A percentile compares a stretch with the other conserved stretches of the same genome.
phyloP scores from a whole-genome alignment of 2,329 filamentous ascomycete species.

The Sarocladiaceae sp. region DNA sequence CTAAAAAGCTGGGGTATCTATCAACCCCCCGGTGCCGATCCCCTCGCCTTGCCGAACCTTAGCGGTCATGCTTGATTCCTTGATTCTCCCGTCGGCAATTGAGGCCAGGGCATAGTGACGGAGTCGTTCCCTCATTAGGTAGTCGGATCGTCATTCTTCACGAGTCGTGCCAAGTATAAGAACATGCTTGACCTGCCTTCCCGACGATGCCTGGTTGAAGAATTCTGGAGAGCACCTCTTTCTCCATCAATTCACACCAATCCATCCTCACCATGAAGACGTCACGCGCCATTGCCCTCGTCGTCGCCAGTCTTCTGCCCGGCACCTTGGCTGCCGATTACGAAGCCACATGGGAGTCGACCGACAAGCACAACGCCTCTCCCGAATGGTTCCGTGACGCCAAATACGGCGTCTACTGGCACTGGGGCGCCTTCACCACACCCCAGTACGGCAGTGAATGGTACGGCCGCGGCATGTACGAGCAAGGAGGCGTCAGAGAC shows the following conservation, averaged over 20 bases:
- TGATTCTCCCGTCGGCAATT: background rate
- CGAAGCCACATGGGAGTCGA: slow-evolving; percentile 12
- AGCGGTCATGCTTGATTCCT: background rate
- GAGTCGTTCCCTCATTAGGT: background rate
- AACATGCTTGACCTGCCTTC: background rate
- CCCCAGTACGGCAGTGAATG: slow-evolving; percentile 12
- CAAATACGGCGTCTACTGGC: slow-evolving; percentile 15
- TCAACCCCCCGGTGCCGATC: background rate
- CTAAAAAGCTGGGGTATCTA: slow-evolving; percentile 6
- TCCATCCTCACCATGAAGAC: slow-evolving; percentile 1
- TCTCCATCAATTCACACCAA: background rate
- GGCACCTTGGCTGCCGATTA: background rate
- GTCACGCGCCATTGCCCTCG: background rate
- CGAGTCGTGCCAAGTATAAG: background rate
- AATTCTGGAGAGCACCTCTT: background rate
- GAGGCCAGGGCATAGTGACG: background rate
- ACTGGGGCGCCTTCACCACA: slow-evolving; percentile 15
- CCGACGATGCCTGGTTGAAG: background rate
- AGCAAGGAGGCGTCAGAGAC: background rate
- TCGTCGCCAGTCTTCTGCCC: background rate
- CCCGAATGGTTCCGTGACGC: slow-evolving; percentile 14
- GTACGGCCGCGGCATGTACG: slow-evolving; percentile 12
- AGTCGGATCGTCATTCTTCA: background rate
- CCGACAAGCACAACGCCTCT: slow-evolving; percentile 9
- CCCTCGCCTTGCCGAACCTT: background rate